Conservation (phyloP, 805 yeast species). For the Candida incommunis region DNA sequence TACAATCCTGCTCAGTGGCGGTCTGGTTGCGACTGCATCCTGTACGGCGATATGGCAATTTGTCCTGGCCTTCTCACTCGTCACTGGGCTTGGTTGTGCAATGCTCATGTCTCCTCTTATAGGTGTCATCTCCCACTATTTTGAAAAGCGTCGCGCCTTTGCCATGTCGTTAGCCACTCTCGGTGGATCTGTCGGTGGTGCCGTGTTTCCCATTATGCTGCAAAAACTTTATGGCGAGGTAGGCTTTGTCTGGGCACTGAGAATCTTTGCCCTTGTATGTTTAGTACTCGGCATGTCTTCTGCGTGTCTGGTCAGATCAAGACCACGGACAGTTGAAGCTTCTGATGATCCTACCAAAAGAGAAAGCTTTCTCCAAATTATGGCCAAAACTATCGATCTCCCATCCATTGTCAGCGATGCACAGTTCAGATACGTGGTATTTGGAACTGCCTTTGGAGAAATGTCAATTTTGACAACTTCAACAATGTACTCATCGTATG, state of each 20-base stretch:
- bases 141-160: conserved; percentile 40
- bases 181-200: conserved; percentile 47
- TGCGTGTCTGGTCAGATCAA: conserved; percentile 26
- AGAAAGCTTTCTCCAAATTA: conserved; percentile 6
- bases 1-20: conserved; percentile 32
- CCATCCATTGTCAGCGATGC: conserved; percentile 15
- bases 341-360: conserved; percentile 4
- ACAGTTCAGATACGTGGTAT: conserved; percentile 15
- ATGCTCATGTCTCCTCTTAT: conserved; percentile 47
- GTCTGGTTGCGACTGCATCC: conserved; percentile 44
- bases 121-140: conserved; percentile 56
- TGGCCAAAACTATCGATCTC: conserved; percentile 17
- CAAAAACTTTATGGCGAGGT: conserved; percentile 33
- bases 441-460: conserved; percentile 27
- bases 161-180: conserved; percentile 38
- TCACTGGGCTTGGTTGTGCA: conserved; percentile 46
- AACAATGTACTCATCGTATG: conserved; percentile 43
- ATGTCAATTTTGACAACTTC: conserved; percentile 34
- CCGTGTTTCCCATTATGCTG: conserved; percentile 39
- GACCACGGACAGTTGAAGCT: conserved; percentile 12
- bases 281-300: conserved; percentile 26
- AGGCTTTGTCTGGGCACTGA: conserved; percentile 48
- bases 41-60: conserved; percentile 44
- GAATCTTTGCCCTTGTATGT: conserved; percentile 37
- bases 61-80: conserved; percentile 41